Evolutionary conservation across 1,139 yeast genomes (phyloP).

Genomic region (Sugiyamaella neomexicana): DNA sequence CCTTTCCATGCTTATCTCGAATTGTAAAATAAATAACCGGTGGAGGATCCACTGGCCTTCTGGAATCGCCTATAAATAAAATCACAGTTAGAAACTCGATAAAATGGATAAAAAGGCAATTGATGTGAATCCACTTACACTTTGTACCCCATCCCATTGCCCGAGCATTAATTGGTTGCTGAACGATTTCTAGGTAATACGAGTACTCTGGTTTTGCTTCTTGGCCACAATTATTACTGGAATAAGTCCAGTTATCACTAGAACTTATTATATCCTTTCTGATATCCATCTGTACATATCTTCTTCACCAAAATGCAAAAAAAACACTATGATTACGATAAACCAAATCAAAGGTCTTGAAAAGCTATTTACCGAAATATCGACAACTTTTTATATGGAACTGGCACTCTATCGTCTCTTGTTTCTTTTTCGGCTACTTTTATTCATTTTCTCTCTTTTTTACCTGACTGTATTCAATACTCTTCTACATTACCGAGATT

Average conservation of each 20-base stretch:
- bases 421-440: constrained; percentile 3
- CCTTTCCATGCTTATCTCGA: constrained; percentile 23
- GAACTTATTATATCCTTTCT: constrained; percentile 9
- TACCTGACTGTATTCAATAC: constrained; percentile 11
- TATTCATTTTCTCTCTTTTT: constrained; percentile 5
- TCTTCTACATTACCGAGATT: constrained; percentile 15
- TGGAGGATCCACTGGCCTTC: constrained; percentile 41
- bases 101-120: not conserved
- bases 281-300: constrained; percentile 1
- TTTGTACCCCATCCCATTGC: constrained; percentile 41
- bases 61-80: constrained; percentile 33
- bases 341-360: constrained; percentile 12
- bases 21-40: constrained; percentile 36
- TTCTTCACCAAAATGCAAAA: too few relatives aligned
- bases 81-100: constrained; percentile 13
- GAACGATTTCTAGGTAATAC: constrained; percentile 31
- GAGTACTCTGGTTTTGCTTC: constrained; percentile 9
- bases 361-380: constrained; percentile 3
- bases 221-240: not conserved
- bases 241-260: not conserved
- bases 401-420: not conserved
- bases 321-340: constrained; percentile 5
- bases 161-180: constrained; percentile 38
- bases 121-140: constrained; percentile 21
- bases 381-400: constrained; percentile 9